Conservation (phyloP, 2,329 filamentous ascomycete species). For the Epichloe typhina region DNA sequence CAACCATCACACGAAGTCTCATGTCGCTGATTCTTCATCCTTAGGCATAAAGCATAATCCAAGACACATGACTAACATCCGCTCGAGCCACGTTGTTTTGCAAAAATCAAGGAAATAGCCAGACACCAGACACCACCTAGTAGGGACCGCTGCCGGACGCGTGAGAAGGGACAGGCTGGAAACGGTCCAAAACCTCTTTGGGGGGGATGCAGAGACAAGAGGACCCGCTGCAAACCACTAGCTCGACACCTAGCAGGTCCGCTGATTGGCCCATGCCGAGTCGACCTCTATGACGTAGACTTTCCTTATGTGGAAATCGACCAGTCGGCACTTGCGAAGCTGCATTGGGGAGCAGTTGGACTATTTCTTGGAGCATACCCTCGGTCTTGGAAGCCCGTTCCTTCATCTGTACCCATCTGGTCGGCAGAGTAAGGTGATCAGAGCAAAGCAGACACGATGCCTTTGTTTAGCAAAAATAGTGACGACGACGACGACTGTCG, state of each 20-base stretch:
- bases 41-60: too few species aligned
- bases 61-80: too few species aligned
- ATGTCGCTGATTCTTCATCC: too few species aligned
- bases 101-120: too few species aligned
- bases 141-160: too few species aligned
- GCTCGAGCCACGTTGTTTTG: too few species aligned
- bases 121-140: too few species aligned
- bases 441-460: conserved; percentile 14
- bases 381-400: not conserved
- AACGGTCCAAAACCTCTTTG: too few species aligned
- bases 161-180: too few species aligned
- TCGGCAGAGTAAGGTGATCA: not conserved
- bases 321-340: not conserved
- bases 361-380: not conserved
- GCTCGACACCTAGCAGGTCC: not conserved
- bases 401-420: not conserved
- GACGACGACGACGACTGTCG: conserved; percentile 12
- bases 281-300: conserved; percentile 5
- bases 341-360: not conserved
- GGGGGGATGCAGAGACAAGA: not conserved
- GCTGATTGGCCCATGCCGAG: not conserved
- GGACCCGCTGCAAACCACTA: not conserved
- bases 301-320: not conserved
- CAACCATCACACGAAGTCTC: too few species aligned
- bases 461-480: conserved; percentile 19